Evolutionary conservation across 345 rosid species (phyloP).

Genomic region (Durio zibethinus): DNA sequence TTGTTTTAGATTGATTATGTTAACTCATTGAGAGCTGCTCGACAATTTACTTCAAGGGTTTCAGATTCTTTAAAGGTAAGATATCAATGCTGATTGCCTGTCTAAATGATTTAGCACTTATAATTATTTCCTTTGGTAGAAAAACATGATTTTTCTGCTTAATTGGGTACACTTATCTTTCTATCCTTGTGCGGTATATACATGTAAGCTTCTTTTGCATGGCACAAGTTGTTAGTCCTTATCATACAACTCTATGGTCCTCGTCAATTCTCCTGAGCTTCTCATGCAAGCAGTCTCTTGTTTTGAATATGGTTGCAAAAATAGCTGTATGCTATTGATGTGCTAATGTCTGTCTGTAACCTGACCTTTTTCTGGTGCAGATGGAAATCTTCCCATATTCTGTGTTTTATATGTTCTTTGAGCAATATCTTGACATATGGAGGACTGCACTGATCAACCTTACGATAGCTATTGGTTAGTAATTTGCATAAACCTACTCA

Average conservation of each 20-base stretch:
- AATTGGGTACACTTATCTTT: background rate
- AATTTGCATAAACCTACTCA: slow-evolving; percentile 17
- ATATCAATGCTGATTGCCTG: background rate
- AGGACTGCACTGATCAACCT: slow-evolving; percentile 89
- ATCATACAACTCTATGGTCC: background rate
- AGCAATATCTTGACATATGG: slow-evolving; percentile 99
- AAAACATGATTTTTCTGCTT: slow-evolving; percentile 1
- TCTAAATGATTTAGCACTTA: background rate
- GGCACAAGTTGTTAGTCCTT: background rate
- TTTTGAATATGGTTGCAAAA: background rate
- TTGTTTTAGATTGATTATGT: slow-evolving; percentile 70
- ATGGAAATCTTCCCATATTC: slow-evolving; percentile 96
- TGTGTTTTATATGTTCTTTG: slow-evolving; percentile 96
- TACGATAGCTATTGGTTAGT: slow-evolving; percentile 91
- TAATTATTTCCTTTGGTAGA: background rate
- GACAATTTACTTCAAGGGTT: slow-evolving; percentile 67
- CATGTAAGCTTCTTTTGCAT: background rate
- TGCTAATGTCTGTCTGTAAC: background rate
- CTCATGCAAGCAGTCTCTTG: background rate
- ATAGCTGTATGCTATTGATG: slow-evolving; percentile 1
- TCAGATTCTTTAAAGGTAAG: slow-evolving; percentile 78
- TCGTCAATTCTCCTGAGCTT: slow-evolving; percentile 8
- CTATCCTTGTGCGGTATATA: background rate
- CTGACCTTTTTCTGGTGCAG: slow-evolving; percentile 43
- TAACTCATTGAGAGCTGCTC: slow-evolving; percentile 91